Evolutionary conservation across 2,329 filamentous ascomycete genomes (phyloP).

Genomic region (Botrytis sinoallii): DNA sequence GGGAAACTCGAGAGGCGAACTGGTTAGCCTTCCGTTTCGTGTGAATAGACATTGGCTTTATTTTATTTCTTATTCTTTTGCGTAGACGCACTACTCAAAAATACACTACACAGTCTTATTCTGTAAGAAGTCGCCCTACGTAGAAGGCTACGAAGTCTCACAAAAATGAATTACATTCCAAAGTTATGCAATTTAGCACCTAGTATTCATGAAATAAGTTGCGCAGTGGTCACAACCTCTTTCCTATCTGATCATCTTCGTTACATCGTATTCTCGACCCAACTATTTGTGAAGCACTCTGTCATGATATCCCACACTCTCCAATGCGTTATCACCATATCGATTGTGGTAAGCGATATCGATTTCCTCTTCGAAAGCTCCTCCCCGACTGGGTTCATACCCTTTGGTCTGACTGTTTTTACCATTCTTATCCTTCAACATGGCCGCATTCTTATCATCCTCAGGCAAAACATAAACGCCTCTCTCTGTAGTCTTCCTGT

Average conservation of each 20-base stretch:
- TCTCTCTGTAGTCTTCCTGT: conserved; percentile 23
- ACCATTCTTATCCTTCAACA: conserved; percentile 25
- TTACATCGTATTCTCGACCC: not conserved
- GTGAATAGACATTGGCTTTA: not conserved
- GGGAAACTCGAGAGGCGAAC: not conserved
- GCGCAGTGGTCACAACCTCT: not conserved
- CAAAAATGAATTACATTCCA: not conserved
- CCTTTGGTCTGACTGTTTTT: conserved; percentile 21
- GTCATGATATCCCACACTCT: conserved; percentile 10
- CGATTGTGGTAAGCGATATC: conserved; percentile 34
- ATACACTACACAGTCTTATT: not conserved
- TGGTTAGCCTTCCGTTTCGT: not conserved
- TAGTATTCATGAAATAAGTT: not conserved
- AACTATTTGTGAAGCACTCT: not conserved
- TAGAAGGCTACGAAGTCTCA: not conserved
- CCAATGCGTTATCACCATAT: conserved; percentile 26
- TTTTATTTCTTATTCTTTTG: not conserved
- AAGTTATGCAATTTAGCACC: not conserved
- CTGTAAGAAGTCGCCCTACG: not conserved
- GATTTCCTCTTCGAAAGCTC: conserved; percentile 18
- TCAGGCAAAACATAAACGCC: conserved; percentile 32
- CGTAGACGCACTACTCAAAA: not conserved
- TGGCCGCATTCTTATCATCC: conserved; percentile 30
- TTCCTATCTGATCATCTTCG: not conserved
- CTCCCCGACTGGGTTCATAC: conserved; percentile 23